phyloP scores from a whole-genome alignment of 2,329 filamentous ascomycete species.

The Calonectria naviculata region DNA sequence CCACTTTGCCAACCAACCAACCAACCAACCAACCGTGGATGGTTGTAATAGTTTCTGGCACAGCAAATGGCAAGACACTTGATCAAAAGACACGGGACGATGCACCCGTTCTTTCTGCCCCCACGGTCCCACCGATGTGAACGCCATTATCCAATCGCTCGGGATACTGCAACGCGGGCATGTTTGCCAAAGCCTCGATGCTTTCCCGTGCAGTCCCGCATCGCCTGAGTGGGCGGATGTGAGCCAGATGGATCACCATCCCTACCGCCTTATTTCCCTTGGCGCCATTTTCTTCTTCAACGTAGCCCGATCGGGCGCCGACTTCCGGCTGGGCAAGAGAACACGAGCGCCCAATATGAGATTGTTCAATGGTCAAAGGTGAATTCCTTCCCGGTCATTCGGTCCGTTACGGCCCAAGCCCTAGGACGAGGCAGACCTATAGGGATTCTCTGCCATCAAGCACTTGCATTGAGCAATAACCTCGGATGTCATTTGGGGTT shows the following conservation, averaged over 20 bases:
- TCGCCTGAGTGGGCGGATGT: background rate
- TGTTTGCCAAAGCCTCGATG: no score
- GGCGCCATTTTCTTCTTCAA: background rate
- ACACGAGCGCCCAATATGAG: background rate
- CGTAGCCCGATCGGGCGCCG: background rate
- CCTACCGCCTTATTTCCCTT: background rate
- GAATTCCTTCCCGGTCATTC: background rate
- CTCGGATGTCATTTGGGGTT: no score
- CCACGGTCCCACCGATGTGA: background rate
- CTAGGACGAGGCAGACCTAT: no score
- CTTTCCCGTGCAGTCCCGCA: no score
- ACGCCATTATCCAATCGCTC: background rate
- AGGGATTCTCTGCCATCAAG: no score
- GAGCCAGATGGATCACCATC: background rate
- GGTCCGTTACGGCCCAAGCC: background rate
- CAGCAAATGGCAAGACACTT: no score
- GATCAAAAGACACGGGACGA: no score
- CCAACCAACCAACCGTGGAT: no score
- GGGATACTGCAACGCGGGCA: background rate
- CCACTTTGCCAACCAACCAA: no score
- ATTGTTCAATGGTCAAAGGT: background rate
- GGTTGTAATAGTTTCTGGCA: no score
- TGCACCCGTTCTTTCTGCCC: no score
- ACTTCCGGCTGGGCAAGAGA: background rate
- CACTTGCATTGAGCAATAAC: no score